Percentiles rank a stretch among this genome's conserved stretches.
Conservation (phyloP, 1,284 basidiomycete genomes). For the Boletus albobrunnescens region DNA sequence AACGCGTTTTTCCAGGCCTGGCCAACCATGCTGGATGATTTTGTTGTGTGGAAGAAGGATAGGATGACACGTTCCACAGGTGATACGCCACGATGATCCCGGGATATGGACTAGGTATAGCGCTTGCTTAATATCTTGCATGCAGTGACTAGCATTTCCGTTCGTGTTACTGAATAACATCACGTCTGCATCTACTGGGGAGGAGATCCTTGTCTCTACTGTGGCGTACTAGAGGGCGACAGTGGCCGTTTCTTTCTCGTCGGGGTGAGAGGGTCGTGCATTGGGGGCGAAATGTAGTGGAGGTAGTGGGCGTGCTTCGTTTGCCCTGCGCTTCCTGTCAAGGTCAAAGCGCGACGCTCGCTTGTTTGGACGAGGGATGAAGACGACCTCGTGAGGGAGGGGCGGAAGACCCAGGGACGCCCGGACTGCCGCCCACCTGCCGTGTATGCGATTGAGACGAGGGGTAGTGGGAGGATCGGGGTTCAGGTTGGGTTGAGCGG, state of each 20-base stretch:
- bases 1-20: slow-evolving; percentile 52
- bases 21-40: slow-evolving; percentile 75
- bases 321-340: slow-evolving; percentile 14
- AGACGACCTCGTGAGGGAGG: slow-evolving; percentile 12
- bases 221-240: slow-evolving; percentile 10
- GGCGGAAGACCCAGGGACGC: slow-evolving; percentile 27
- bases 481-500: not conserved
- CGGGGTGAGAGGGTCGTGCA: not conserved
- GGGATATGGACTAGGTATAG: slow-evolving; percentile 12
- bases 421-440: slow-evolving; percentile 32
- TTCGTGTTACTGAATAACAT: not conserved
- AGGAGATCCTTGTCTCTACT: slow-evolving; percentile 1
- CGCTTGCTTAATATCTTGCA: slow-evolving; percentile 17
- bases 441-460: slow-evolving; percentile 12
- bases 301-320: slow-evolving; percentile 8
- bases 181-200: slow-evolving; percentile 2
- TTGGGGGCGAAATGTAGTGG: slow-evolving; percentile 18
- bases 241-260: slow-evolving; percentile 3
- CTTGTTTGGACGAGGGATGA: slow-evolving; percentile 1
- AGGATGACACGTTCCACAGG: slow-evolving; percentile 8
- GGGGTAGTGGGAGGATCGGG: not conserved
- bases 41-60: slow-evolving; percentile 59
- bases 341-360: slow-evolving; percentile 27
- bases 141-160: slow-evolving; percentile 12
- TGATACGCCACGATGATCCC: slow-evolving; percentile 4